Conservation (phyloP, 2,329 filamentous ascomycete genomes). For the Apiospora sp. region DNA sequence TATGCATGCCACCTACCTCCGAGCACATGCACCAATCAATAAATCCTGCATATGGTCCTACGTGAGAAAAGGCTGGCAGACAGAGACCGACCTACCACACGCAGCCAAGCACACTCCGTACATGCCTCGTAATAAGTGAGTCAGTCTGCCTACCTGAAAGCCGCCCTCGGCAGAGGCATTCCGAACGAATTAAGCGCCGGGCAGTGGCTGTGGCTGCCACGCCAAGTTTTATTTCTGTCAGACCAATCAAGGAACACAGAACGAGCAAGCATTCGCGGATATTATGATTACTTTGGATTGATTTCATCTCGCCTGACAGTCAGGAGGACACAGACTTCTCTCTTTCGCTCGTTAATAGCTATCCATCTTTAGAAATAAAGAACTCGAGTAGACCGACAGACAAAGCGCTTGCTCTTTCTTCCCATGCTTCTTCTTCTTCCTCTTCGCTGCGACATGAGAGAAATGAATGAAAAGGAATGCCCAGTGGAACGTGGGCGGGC, state of each 20-base stretch:
- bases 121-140: not conserved
- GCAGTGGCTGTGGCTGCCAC: not conserved
- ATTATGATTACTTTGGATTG: slow-evolving; percentile 18
- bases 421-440: not conserved
- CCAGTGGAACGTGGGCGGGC: not conserved
- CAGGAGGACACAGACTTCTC: not conserved
- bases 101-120: not conserved
- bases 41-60: not conserved
- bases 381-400: not conserved
- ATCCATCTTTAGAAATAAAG: not conserved
- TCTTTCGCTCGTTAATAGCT: not conserved
- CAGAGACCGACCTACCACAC: not conserved
- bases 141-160: not conserved
- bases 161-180: not conserved
- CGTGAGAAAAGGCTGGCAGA: not conserved
- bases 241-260: not conserved
- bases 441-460: not conserved
- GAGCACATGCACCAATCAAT: not conserved
- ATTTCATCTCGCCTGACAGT: not conserved
- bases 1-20: not conserved
- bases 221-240: not conserved
- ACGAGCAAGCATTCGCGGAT: not conserved
- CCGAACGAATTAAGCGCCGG: not conserved
- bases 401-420: slow-evolving; percentile 17
- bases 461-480: not conserved